Evolutionary conservation across 2,329 filamentous ascomycete species (phyloP), one percentile per base, ranked within the genome.

Genomic region (Paecilomyces fulvus): DNA sequence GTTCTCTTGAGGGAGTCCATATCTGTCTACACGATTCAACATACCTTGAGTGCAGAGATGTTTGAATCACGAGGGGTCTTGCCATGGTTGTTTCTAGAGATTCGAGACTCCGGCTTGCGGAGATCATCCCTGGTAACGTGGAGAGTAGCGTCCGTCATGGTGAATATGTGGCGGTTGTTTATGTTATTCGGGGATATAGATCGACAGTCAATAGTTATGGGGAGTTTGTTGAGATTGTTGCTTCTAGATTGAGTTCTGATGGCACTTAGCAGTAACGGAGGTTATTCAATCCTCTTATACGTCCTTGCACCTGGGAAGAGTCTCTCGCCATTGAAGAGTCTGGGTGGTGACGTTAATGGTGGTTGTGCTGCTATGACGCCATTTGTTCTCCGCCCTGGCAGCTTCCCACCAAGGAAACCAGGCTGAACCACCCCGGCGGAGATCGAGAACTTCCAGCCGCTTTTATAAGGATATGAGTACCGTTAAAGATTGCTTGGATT

Each of bases 61-160:
- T 78, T 69, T 2, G 77, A 79, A 58, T 75, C 70, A 50, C 71
- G 68, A 33, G 77, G 73, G n/a, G 67, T 65, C 28, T 72, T 67
- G 56, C 78, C 77, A 48, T 65, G 67, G 59, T 76, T 71, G 33
- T 65, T 67, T 23, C 68, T 67, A 37, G 74, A 69, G 50, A 72
- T 63, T 54, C 70, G 70, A 58, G 75, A 73, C 64, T 80, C 75
- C 3, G 68, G 58, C 68, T 79, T 80, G 65, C 76, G 75, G 59
- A 80, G 58, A 61, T 80, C 75, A 65, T 80, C 74, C 59, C 70
- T 70, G 58, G 78, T 80, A 49, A 73, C 68, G 72, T 80, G 73
- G 69, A 74, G 79, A 56, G 76, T 79, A 55, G 70, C 51, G 11
- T 75, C 67, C 49, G 69, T 63, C 68, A 71, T 70, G 51, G 46